A percentile compares a stretch with the other conserved stretches of the same genome.
These are phyloP conservation scores for Suzukiozyma palmioleophila DNA, from an alignment of 1,139 yeast genomes.

Conservation along the genomic window DNA sequence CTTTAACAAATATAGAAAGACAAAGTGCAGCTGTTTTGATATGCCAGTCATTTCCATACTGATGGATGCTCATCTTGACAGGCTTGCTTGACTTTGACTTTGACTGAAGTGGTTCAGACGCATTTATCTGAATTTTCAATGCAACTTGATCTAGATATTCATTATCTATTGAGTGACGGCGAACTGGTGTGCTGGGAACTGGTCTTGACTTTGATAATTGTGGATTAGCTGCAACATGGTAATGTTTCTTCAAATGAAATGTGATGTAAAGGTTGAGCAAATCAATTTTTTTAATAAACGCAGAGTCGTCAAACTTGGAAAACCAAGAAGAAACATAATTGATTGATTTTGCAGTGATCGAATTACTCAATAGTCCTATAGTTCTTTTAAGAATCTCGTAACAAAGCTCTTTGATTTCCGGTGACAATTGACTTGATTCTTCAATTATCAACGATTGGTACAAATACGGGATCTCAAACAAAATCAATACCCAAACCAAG, in stretches of 20 bases:
- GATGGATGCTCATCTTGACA: slow-evolving; percentile 49
- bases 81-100: slow-evolving; percentile 21
- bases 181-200: slow-evolving; percentile 6
- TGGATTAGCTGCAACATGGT: slow-evolving; percentile 33
- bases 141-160: slow-evolving; percentile 16
- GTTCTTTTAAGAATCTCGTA: slow-evolving; percentile 64
- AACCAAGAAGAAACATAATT: slow-evolving; percentile 58
- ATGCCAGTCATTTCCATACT: slow-evolving; percentile 82
- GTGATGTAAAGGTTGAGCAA: slow-evolving; percentile 60
- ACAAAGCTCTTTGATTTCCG: slow-evolving; percentile 51
- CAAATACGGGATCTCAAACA: slow-evolving; percentile 61
- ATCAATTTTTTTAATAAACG: slow-evolving; percentile 49
- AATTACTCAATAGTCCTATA: slow-evolving; percentile 60
- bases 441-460: slow-evolving; percentile 37
- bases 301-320: slow-evolving; percentile 34
- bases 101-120: slow-evolving; percentile 9
- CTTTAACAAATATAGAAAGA: slow-evolving; percentile 50
- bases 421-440: slow-evolving; percentile 15
- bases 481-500: slow-evolving; percentile 52
- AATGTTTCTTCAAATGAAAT: slow-evolving; percentile 49
- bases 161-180: slow-evolving; percentile 10
- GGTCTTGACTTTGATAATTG: slow-evolving; percentile 15
- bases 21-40: slow-evolving; percentile 61
- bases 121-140: slow-evolving; percentile 15
- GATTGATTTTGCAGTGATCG: slow-evolving; percentile 31